Base-by-base conservation (phyloP, 2,329 filamentous ascomycete genomes). In the Verticillium dahliae region DNA sequence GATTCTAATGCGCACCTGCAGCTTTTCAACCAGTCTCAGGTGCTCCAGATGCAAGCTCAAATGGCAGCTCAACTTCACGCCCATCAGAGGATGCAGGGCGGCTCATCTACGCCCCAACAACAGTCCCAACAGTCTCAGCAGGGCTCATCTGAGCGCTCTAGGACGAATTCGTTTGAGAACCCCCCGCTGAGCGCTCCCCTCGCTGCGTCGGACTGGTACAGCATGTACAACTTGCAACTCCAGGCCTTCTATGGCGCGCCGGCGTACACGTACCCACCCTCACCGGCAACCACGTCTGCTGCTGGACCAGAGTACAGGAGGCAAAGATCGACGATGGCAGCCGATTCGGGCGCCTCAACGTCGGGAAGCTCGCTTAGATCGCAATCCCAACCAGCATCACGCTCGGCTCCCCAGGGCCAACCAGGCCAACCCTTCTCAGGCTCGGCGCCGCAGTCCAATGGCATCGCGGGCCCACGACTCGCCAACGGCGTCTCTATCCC, bases 311-410 rank as follows among this genome's bases (percentile, higher is more conserved):
- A 88, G 63, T 83, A 82, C 66, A 80, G 85, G 56, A 73, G 85
- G 60, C 84, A 88, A 65, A 77, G 85, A 67, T 81, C 83, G 1
- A 75, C 77, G 10, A 73, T 77, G 31, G 75, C 79, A 15, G 81
- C 78, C 31, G 84, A 87, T 39, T 71, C 78, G 14, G 78, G 78
- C 10, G 69, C 75, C 18, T 73, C 77, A 41, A 73, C 79, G 59
- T 78, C 83, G 33, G 82, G 77, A 61, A 83, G 85, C 66, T 77
- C 84, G n/a, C 71, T 86, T 63, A 80, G 86, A 65, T 89, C 86
- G 33, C 86, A 89, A 69, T 88, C 86, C n/a, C 86, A 88, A 69
- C 86, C 86, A 31, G 85, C 85, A 2, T 81, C 83, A 38, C 77
- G 84, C 35, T 74, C 77, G 11, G 61, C 56, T 6, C 45, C 62